These are phyloP conservation scores for Hammondia hammondi DNA, from an alignment of 169 alveolate species.

Conservation along the genomic window DNA sequence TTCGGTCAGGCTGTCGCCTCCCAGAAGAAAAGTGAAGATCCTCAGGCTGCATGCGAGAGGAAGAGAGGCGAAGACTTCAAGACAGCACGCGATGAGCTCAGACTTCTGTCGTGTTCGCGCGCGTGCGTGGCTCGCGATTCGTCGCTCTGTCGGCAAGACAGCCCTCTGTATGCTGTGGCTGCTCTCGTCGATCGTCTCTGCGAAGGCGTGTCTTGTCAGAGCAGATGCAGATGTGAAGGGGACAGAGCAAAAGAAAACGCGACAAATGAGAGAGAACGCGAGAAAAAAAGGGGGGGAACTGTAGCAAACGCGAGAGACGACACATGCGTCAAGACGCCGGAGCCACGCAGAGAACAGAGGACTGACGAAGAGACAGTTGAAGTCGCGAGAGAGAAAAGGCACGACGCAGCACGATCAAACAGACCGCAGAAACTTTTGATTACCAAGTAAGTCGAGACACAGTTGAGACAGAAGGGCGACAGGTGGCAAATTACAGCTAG, in stretches of 20 bases:
- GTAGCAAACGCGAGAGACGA: no score
- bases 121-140: background rate
- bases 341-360: background rate
- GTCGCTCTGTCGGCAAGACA: background rate
- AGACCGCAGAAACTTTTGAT: background rate
- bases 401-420: background rate
- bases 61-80: no score
- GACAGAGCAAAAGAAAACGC: background rate
- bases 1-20: no score
- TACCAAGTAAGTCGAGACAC: background rate
- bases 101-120: background rate
- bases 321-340: background rate
- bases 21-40: no score
- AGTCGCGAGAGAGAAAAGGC: background rate
- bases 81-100: no score
- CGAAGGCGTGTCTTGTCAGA: background rate
- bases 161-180: background rate
- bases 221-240: background rate
- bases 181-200: background rate
- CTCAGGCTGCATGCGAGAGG: no score
- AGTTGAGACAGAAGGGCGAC: background rate
- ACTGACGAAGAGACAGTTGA: background rate
- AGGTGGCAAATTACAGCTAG: background rate
- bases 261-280: background rate
- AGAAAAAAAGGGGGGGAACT: no score